These are phyloP conservation scores for Pisolithus orientalis DNA, from an alignment of 768 basidiomycete species.

Conservation along the genomic window DNA sequence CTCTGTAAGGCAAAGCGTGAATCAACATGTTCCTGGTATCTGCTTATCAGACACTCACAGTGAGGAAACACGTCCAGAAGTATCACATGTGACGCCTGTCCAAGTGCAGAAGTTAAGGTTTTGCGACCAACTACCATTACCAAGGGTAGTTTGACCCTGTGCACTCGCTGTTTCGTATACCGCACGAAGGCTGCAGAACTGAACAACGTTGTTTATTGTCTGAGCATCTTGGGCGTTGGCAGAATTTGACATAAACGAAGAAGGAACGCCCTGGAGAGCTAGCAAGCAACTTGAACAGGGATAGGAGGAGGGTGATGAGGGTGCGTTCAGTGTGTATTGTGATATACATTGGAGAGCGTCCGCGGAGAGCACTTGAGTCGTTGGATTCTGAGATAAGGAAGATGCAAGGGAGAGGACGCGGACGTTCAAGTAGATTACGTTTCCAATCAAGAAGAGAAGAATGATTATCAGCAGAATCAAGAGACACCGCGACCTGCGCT, in stretches of 20 bases:
- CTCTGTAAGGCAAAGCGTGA: conserved; percentile 14
- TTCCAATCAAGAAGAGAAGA: conserved; percentile 38
- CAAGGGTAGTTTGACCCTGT: conserved; percentile 33
- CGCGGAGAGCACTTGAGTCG: conserved; percentile 27
- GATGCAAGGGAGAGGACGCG: conserved; percentile 23
- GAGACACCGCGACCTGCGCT: conserved; percentile 26
- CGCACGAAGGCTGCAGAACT: conserved; percentile 43
- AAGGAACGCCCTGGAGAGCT: conserved; percentile 32
- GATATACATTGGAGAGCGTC: conserved; percentile 40
- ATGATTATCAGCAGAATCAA: conserved; percentile 31
- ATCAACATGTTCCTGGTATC: not conserved
- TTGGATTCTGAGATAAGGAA: conserved; percentile 10
- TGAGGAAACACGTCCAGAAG: conserved; percentile 32
- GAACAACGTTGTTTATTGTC: conserved; percentile 30
- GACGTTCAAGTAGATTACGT: conserved; percentile 32
- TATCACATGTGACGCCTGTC: conserved; percentile 40
- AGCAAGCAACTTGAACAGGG: conserved; percentile 43
- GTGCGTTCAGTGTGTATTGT: conserved; percentile 40
- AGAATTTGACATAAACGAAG: conserved; percentile 21
- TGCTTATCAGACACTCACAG: conserved; percentile 28
- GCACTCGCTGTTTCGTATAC: conserved; percentile 34
- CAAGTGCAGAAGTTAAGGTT: conserved; percentile 41
- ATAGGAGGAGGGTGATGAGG: conserved; percentile 35
- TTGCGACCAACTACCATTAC: conserved; percentile 39
- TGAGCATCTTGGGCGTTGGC: conserved; percentile 30